These are phyloP conservation scores for Heliosperma pusillum DNA, from an alignment of 148 eudicot species.

Conservation along the genomic window DNA sequence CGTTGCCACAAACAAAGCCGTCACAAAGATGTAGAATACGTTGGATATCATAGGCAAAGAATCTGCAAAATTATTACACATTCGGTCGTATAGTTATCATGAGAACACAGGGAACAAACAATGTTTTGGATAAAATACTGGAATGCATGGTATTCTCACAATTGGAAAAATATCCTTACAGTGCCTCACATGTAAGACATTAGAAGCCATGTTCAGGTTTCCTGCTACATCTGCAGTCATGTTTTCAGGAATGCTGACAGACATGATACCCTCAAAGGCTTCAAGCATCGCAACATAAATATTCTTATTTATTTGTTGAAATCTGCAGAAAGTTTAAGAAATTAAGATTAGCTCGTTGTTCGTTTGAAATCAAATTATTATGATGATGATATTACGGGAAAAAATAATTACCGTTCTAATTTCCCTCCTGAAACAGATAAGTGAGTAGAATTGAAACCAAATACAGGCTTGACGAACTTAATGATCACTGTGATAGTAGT, in stretches of 20 bases:
- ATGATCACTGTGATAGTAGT: constrained; percentile 44
- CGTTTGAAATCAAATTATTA: background rate
- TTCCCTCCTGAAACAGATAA: constrained; percentile 66
- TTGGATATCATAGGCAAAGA: constrained; percentile 61
- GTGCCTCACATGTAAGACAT: constrained; percentile 67
- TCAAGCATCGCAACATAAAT: constrained; percentile 39
- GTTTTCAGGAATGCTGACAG: constrained; percentile 69
- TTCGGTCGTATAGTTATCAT: background rate
- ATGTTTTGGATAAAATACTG: background rate
- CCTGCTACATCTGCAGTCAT: constrained; percentile 89
- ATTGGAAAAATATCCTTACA: constrained; percentile 50
- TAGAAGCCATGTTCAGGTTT: constrained; percentile 70
- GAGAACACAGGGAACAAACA: background rate
- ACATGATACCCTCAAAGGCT: constrained; percentile 35
- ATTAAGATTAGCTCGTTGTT: background rate
- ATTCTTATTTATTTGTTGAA: constrained; percentile 44
- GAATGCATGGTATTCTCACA: background rate
- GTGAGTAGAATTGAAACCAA: constrained; percentile 79
- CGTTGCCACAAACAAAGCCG: constrained; percentile 60
- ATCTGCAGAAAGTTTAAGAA: constrained; percentile 38
- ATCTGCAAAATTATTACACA: constrained; percentile 41
- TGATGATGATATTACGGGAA: background rate
- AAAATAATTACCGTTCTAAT: constrained; percentile 41
- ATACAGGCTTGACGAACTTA: constrained; percentile 83
- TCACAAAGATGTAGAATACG: constrained; percentile 47